Evolutionary conservation across 2,329 filamentous ascomycete species (phyloP), one percentile per base, ranked within the genome.

Genomic region (Fonsecaea nubica): DNA sequence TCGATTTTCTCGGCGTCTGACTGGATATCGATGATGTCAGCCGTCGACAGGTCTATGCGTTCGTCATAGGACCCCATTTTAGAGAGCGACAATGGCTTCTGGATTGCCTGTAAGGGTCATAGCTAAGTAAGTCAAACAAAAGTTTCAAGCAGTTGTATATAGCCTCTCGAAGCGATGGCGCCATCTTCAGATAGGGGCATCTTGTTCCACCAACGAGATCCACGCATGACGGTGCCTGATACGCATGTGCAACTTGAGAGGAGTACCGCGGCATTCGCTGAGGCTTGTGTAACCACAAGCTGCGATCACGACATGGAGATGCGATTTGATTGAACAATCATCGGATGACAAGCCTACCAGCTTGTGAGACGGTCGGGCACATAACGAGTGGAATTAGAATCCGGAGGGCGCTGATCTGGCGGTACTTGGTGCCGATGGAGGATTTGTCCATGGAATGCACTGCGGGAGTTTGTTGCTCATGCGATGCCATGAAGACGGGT

Each of bases 1-100:
- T 91, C 90, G 72, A 88, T 84, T 67, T 91, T 86, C 63, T 89
- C 85, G 48, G 86, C 84, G 73, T 88, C 85, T 71, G 84, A 83
- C 71, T 92, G 91, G 71, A 97, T 96, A 77, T 97, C 92, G 75
- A 95, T 64, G 12, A 67, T 56, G 35, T 61, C 56, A 10, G 57
- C 45, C n/a, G 38, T 45, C 32, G 21, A 33, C 25, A 48, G 57
- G 21, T 50, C 40, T 30, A 18, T n/a, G 38, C n/a, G 2, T 10
- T 45, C 30, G 12, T 59, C 21, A 18, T 33, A 50, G 15, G 57
- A 59, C 5, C 57, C 57, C 57, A 59, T 59, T 45, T 1, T 45
- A 6, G 40, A 18, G n/a, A 45, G 40, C 40, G 6, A 18, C 40
- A 4, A 45, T 18, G 4, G 15, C n/a, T 18, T 45, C 18, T 18